Percentiles rank a stretch among this genome's conserved stretches.
These are phyloP conservation scores for Colletotrichum sp. DNA, from an alignment of 2,329 filamentous ascomycete genomes.

Conservation along the genomic window DNA sequence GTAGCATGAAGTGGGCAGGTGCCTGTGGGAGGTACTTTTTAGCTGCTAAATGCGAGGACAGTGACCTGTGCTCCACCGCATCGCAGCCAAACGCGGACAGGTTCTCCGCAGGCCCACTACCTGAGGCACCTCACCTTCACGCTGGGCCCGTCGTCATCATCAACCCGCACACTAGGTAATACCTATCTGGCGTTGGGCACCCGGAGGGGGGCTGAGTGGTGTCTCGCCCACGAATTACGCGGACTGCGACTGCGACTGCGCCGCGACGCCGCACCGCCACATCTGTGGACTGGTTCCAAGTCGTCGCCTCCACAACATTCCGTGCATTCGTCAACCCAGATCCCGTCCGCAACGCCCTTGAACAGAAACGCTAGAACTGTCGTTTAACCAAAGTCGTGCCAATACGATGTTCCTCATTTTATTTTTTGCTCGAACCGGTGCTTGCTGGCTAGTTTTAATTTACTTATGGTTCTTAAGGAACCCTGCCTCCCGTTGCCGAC, in stretches of 20 bases:
- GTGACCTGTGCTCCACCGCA: neutral
- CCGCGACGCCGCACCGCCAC: neutral
- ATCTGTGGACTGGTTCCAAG: neutral
- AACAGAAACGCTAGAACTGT: neutral
- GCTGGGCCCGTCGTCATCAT: slow-evolving; percentile 5
- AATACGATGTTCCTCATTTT: neutral
- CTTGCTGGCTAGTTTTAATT: neutral
- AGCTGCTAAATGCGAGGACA: neutral
- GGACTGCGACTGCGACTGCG: neutral
- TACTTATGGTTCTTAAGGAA: neutral
- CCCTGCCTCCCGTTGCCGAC: neutral
- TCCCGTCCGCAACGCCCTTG: neutral
- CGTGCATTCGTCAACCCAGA: neutral
- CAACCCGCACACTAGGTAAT: neutral
- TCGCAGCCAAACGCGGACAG: neutral
- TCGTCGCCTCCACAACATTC: neutral
- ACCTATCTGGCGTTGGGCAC: neutral
- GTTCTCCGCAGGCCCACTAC: neutral
- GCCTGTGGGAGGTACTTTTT: neutral
- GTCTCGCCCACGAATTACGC: slow-evolving; percentile 16
- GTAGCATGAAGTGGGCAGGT: neutral
- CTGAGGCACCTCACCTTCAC: neutral
- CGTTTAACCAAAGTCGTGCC: neutral
- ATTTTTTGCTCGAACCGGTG: neutral
- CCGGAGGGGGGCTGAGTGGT: neutral